phyloP scores from a whole-genome alignment of 1,284 basidiomycete genomes.

The Papiliotrema fonsecae region DNA sequence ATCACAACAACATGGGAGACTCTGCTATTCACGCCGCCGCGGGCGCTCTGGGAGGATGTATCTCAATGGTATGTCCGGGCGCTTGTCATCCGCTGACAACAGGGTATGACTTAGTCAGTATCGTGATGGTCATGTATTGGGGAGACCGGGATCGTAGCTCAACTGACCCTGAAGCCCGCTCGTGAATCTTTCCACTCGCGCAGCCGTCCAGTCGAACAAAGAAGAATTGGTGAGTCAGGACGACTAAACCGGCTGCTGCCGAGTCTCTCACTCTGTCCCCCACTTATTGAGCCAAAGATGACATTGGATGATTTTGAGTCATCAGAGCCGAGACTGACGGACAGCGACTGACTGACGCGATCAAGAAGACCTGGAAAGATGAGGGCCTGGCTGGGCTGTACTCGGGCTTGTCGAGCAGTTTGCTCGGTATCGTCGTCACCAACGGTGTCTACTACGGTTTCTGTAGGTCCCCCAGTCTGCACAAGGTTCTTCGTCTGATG shows the following conservation, averaged over 20 bases:
- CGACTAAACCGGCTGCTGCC: too few relatives aligned
- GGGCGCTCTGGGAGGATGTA: conserved; percentile 84
- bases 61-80: conserved; percentile 70
- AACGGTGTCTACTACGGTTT: conserved; percentile 61
- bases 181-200: conserved; percentile 85
- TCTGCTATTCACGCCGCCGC: conserved; percentile 84
- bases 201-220: conserved; percentile 82
- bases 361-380: conserved; percentile 71
- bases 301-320: too few relatives aligned
- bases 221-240: conserved; percentile 30
- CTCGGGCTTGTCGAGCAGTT: conserved; percentile 76
- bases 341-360: conserved; percentile 36
- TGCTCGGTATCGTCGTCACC: conserved; percentile 87
- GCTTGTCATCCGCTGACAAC: conserved; percentile 6
- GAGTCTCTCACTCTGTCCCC: too few relatives aligned
- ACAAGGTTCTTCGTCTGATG: background rate
- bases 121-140: background rate
- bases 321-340: background rate
- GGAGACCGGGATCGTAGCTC: too few relatives aligned
- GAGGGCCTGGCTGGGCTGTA: conserved; percentile 86
- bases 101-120: conserved; percentile 47
- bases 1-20: conserved; percentile 53
- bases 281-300: too few relatives aligned
- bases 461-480: conserved; percentile 18
- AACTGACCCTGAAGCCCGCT: conserved; percentile 61